These are phyloP conservation scores for Scedosporium dehoogii DNA, from an alignment of 2,329 filamentous ascomycete species.

Conservation along the genomic window DNA sequence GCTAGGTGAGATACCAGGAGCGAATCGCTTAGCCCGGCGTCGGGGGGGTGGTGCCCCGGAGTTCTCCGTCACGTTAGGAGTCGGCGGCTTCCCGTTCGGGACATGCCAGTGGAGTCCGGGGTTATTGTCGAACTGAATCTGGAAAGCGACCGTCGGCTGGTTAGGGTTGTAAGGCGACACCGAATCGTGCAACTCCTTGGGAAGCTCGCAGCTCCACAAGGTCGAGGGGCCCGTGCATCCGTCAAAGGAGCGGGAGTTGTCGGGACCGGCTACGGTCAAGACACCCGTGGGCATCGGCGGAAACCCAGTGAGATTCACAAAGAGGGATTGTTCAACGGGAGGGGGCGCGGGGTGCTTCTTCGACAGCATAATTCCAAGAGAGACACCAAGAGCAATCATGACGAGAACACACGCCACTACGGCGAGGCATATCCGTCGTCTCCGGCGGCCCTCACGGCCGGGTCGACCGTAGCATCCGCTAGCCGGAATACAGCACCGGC, in stretches of 20 bases:
- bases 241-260: slow-evolving; percentile 52
- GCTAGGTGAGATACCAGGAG: slow-evolving; percentile 24
- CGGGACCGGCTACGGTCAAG: slow-evolving; percentile 65
- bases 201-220: slow-evolving; percentile 78
- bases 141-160: slow-evolving; percentile 69
- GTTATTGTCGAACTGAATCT: slow-evolving; percentile 64
- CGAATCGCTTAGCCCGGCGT: neutral
- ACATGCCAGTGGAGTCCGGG: slow-evolving; percentile 40
- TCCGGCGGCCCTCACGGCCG: slow-evolving; percentile 53
- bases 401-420: slow-evolving; percentile 46
- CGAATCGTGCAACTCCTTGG: slow-evolving; percentile 62
- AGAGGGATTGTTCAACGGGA: slow-evolving; percentile 34
- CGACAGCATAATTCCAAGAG: slow-evolving; percentile 16
- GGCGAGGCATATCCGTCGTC: slow-evolving; percentile 51
- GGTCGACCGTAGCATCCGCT: slow-evolving; percentile 56
- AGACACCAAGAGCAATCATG: slow-evolving; percentile 48
- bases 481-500: slow-evolving; percentile 51
- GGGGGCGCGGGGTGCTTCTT: neutral
- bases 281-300: slow-evolving; percentile 80
- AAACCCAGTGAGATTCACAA: slow-evolving; percentile 79
- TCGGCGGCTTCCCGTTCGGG: slow-evolving; percentile 25
- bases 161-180: slow-evolving; percentile 53
- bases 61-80: slow-evolving; percentile 9
- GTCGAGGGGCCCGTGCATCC: slow-evolving; percentile 64
- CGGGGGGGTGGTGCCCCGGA: slow-evolving; percentile 3